Percentiles rank a stretch among this genome's conserved stretches.
Evolutionary conservation across 306 rosid genomes (phyloP).

Genomic region (Leucaena leucocephala): DNA sequence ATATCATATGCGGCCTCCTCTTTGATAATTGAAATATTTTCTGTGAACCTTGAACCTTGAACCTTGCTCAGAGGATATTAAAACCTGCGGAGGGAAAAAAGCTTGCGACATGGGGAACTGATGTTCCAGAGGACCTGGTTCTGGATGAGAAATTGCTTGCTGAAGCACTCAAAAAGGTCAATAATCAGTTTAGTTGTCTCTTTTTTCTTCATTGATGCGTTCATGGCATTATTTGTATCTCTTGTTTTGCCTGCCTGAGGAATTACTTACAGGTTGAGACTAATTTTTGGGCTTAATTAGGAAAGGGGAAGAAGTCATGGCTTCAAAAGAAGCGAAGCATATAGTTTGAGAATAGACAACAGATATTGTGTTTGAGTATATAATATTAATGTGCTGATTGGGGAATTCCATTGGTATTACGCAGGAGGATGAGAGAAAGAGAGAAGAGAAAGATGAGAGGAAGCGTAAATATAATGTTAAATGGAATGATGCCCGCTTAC

Average conservation of each 20-base stretch:
- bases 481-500: constrained; percentile 42
- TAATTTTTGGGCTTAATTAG: not conserved
- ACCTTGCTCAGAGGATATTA: constrained; percentile 11
- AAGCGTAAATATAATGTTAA: constrained; percentile 60
- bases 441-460: constrained; percentile 69
- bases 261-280: too few relatives aligned
- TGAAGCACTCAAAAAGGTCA: constrained; percentile 36
- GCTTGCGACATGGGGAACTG: constrained; percentile 41
- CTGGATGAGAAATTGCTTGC: constrained; percentile 35
- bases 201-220: not conserved
- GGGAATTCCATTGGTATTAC: constrained; percentile 9
- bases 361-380: not conserved
- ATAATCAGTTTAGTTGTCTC: not conserved
- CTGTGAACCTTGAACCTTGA: not conserved
- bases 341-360: constrained; percentile 3
- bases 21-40: not conserved
- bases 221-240: not conserved
- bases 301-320: not conserved
- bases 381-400: constrained; percentile 8
- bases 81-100: constrained; percentile 29
- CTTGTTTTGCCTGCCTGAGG: not conserved
- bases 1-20: not conserved
- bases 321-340: constrained; percentile 6
- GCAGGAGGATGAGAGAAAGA: constrained; percentile 44
- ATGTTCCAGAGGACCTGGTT: constrained; percentile 36